These are phyloP conservation scores for Mortierella sp. DNA, from an alignment of 371 early-diverging fungal genomes.

Conservation along the genomic window DNA sequence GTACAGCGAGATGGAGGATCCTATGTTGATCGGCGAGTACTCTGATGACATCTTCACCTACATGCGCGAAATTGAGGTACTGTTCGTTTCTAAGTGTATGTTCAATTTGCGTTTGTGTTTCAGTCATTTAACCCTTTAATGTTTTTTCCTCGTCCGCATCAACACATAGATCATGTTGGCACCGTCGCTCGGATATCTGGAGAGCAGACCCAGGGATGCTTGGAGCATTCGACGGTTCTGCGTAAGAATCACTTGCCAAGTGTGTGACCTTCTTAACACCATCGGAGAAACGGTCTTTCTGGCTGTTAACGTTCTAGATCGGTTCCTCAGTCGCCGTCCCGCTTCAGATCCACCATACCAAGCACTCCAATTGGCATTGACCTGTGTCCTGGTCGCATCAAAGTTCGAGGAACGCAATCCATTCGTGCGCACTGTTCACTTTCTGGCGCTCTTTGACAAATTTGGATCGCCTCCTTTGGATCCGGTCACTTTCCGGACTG, in stretches of 20 bases:
- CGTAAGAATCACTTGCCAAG: slow-evolving; percentile 78
- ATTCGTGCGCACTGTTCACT: slow-evolving; percentile 66
- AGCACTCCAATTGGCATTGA: slow-evolving; percentile 78
- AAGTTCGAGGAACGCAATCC: slow-evolving; percentile 90
- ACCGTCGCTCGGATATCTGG: slow-evolving; percentile 80
- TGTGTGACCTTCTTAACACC: slow-evolving; percentile 81
- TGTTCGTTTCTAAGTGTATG: no score
- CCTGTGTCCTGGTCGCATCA: slow-evolving; percentile 84
- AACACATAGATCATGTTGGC: slow-evolving; percentile 57
- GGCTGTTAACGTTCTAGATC: slow-evolving; percentile 87
- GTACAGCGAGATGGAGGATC: not conserved
- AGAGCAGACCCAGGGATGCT: slow-evolving; percentile 76
- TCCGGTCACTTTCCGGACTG: slow-evolving; percentile 70
- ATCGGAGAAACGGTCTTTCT: slow-evolving; percentile 89
- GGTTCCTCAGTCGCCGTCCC: slow-evolving; percentile 72
- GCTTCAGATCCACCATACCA: slow-evolving; percentile 11
- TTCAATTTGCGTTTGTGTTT: no score
- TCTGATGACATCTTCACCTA: slow-evolving; percentile 81
- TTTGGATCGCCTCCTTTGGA: slow-evolving; percentile 60
- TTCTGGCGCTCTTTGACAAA: slow-evolving; percentile 50
- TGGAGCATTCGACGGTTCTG: slow-evolving; percentile 86
- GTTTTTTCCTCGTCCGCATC: not conserved
- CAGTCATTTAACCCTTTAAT: not conserved
- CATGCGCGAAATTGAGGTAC: slow-evolving; percentile 74
- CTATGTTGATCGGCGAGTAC: slow-evolving; percentile 75